Conservation (phyloP, 805 yeast species). For the Zygosaccharomyces siamensis region DNA sequence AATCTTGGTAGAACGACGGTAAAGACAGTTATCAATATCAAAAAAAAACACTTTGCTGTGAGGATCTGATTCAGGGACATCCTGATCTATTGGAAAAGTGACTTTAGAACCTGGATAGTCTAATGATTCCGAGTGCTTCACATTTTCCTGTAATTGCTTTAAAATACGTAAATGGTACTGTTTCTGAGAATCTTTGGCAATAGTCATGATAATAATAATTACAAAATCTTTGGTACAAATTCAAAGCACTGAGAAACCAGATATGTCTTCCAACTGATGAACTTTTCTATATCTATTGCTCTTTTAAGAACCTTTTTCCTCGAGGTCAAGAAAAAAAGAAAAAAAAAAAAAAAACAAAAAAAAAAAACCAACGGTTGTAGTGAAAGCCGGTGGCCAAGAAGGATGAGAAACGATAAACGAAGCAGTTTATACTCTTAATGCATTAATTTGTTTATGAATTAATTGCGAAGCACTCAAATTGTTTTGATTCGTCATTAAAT, state of each 20-base stretch:
- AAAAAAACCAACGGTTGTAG: neutral
- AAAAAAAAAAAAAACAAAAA: neutral
- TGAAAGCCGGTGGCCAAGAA: neutral
- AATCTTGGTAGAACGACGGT: slow-evolving; percentile 65
- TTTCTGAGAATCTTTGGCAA: slow-evolving; percentile 11
- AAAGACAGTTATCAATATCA: slow-evolving; percentile 91
- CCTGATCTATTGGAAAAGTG: slow-evolving; percentile 29
- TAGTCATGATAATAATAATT: slow-evolving; percentile 12
- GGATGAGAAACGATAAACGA: neutral
- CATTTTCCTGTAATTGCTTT: slow-evolving; percentile 29
- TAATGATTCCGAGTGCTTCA: slow-evolving; percentile 32
- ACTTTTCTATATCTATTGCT: neutral
- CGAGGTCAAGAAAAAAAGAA: neutral
- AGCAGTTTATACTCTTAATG: neutral
- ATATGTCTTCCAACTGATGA: neutral
- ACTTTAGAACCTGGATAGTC: slow-evolving; percentile 35
- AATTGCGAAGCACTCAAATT: slow-evolving; percentile 4
- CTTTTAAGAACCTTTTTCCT: neutral
- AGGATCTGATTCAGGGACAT: slow-evolving; percentile 28
- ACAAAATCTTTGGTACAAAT: neutral
- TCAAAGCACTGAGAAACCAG: neutral
- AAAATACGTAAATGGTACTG: slow-evolving; percentile 21
- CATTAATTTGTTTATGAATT: slow-evolving; percentile 5
- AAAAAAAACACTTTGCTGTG: slow-evolving; percentile 56
- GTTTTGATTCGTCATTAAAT: slow-evolving; percentile 5